Base-by-base conservation (phyloP, 495 filamentous ascomycete genomes). In the Talaromyces wortmannii region DNA sequence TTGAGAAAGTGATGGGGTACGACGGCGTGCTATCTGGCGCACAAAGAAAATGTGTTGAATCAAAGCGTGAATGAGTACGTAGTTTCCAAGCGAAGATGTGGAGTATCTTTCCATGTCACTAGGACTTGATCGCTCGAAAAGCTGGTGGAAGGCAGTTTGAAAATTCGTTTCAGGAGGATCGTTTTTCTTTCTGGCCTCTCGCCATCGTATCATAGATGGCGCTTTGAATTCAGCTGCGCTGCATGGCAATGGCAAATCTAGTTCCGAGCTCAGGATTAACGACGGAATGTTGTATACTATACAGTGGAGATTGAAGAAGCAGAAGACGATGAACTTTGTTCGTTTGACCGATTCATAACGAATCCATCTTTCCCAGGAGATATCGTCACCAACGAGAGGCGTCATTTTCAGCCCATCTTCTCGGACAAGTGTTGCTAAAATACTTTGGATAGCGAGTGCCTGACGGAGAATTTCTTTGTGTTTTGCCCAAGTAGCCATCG, bases 11-110 rank as follows among this genome's bases (percentile, higher is more conserved):
- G 0, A 77, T 76, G 42, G 58, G 69, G 50, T 0, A 71, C 64
- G 0, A 77, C 76, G 42, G 58, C 70, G 50, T 0, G 75, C 79
- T 4, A 81, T 78, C 57, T 88, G 81, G 48, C 84, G 85, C 33
- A 84, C 71, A 13, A 86, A 55, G 65, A 83, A 88, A 29, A 89
- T 87, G 46, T 86, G 81, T 57, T 89, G 86, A 12, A 87, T 75
- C 50, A 89, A 66, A 0, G 83, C 85, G 57, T 86, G 80, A 36
- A 89, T 86, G 5, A 88, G 76, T 5, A 84, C 76, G 56, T 87
- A 87, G 56, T 83, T 83, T 13, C 84, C 85, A 0, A 88, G 71
- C 0, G 83, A 82, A 7, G 84, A 84, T 10, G 36, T 40, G 36
- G 36, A 40, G 36, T 40, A 5, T 10, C 4, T 23, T 23, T 40